A percentile compares a stretch with the other conserved stretches of the same genome.
Evolutionary conservation across 2,329 filamentous ascomycete species (phyloP).

Genomic region (Monosporascus sp.): DNA sequence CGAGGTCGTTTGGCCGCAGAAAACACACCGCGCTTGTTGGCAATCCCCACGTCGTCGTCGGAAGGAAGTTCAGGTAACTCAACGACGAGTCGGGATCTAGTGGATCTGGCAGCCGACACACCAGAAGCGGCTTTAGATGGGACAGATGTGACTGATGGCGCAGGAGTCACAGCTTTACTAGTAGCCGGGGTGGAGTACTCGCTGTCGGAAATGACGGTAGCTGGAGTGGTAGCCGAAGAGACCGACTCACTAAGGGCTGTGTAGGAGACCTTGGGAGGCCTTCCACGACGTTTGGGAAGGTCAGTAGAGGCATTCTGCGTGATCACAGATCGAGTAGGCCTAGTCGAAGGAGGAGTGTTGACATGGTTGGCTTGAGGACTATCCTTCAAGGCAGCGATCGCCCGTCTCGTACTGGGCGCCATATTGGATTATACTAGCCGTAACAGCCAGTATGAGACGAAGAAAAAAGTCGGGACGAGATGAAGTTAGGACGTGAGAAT

Average conservation of each 20-base stretch:
- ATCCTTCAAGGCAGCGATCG: conserved; percentile 5
- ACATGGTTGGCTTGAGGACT: neutral
- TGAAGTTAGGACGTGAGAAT: neutral
- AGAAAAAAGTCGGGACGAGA: neutral
- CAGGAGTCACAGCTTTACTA: conserved; percentile 35
- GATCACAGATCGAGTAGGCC: neutral
- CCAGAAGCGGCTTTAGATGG: conserved; percentile 7
- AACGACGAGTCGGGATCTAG: conserved; percentile 21
- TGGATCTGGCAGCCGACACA: conserved; percentile 7
- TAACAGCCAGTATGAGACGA: neutral
- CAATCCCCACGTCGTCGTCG: conserved; percentile 34
- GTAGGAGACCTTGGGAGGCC: conserved; percentile 19
- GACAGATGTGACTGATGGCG: conserved; percentile 16
- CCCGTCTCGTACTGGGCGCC: conserved; percentile 18
- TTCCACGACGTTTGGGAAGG: conserved; percentile 21
- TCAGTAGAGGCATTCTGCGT: neutral
- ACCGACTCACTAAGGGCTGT: conserved; percentile 22
- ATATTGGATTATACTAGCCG: conserved; percentile 8
- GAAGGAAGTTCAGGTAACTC: conserved; percentile 28
- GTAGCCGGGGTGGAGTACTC: conserved; percentile 39
- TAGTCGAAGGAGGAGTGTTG: neutral
- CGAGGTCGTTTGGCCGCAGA: conserved; percentile 16
- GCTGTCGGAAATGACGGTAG: conserved; percentile 24
- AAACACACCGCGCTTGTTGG: conserved; percentile 26
- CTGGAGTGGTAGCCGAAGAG: conserved; percentile 31